Conservation (phyloP, 371 early-diverging fungal species). For the Smittium culicis region DNA sequence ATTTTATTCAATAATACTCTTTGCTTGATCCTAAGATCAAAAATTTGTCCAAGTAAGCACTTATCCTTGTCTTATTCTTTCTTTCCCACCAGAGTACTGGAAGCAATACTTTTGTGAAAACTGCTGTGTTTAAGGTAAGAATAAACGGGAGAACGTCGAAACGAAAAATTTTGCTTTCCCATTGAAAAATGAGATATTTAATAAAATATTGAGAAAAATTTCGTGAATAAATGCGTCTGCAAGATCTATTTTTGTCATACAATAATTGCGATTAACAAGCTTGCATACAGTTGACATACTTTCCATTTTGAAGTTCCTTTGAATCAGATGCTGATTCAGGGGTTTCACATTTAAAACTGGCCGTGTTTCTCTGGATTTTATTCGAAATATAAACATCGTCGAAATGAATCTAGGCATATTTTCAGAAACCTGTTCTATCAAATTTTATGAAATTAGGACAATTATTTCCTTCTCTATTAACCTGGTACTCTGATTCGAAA, state of each 20-base stretch:
- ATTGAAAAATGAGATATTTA: constrained; percentile 32
- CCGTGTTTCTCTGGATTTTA: constrained; percentile 9
- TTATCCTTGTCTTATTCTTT: constrained; percentile 24
- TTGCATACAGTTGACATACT: constrained; percentile 24
- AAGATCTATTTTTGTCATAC: constrained; percentile 23
- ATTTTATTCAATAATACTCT: constrained; percentile 10
- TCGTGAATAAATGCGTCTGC: constrained; percentile 30
- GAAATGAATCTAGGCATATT: background rate
- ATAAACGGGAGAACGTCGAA: constrained; percentile 34
- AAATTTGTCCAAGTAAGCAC: constrained; percentile 31
- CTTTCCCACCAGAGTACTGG: constrained; percentile 25
- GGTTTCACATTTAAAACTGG: constrained; percentile 25
- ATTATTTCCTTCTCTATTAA: background rate
- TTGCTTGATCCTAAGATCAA: constrained; percentile 15
- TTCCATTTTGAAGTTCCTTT: constrained; percentile 18
- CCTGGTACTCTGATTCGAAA: background rate
- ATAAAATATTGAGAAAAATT: constrained; percentile 19
- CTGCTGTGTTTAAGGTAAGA: constrained; percentile 29
- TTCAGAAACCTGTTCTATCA: background rate
- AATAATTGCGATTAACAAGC: constrained; percentile 19
- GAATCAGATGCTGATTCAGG: constrained; percentile 24
- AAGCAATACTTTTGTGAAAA: constrained; percentile 33
- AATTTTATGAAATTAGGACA: background rate
- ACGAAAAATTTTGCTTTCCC: constrained; percentile 33
- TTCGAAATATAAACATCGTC: background rate